Evolutionary conservation across 2,329 filamentous ascomycete species (phyloP), one percentile per base, ranked within the genome.

Genomic region (Podosphaera aphanis): DNA sequence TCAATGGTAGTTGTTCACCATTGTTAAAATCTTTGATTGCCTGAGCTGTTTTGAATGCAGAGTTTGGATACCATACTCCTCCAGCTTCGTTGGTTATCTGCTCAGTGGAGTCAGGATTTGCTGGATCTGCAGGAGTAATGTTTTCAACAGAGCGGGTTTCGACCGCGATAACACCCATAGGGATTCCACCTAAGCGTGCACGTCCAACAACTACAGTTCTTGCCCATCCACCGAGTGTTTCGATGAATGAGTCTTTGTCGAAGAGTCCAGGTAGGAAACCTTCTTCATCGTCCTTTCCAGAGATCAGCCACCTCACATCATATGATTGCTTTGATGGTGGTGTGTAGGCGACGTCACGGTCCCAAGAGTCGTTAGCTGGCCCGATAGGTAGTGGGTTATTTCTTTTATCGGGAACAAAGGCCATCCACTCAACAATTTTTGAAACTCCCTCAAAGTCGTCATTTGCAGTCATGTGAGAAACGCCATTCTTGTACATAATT

Each of bases 401-500:
- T 66, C 90, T 90, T 73, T 88, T 88, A 65, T 95, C 88, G 21
- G 90, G 90, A 25, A 98, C 82, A 59, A 85, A 98, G 2, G 88
- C 90, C 71, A 98, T 76, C 90, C 90, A 98, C 62, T 93, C 81
- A 43, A 95, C 84, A 60, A 98, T 95, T 72, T 92, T 92, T 58
- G 83, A 85, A 19, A 98, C 83, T 74, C 90, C 90, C 58, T 88
- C 86, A 57, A 98, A 95, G 67, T 98, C 90, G 59, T 98, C 88
- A 55, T 80, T 82, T 58, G 90, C 90, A 54, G 88, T 94, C 83
- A 95, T 88, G 69, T 98, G 90, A 19, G 90, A 95, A 37, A 98
- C 90, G 75, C 90, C 90, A 62, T 98, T 98, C 68, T 83, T 86
- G 76, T 98, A 95, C 90, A 98, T 98, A 73, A 98, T 98, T 66